Base-by-base conservation (phyloP, 495 filamentous ascomycete genomes). In the Penicillium flavigenum region DNA sequence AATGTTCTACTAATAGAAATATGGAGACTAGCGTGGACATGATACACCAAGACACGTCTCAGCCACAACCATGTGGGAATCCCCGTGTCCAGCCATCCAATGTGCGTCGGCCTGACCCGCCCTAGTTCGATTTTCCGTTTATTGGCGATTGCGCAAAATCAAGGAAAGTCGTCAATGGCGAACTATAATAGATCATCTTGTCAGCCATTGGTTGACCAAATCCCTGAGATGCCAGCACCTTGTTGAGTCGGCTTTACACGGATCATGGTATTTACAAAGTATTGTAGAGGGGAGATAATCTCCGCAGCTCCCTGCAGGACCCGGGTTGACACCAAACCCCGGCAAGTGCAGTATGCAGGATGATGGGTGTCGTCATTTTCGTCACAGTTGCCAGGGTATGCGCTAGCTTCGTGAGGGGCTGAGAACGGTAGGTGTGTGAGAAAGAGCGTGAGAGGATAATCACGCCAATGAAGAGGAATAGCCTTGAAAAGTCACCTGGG, bases 21-120 rank as follows among this genome's bases (percentile, higher is more conserved):
- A 63, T 63, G 65, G 65, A 61, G 63, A 51, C 65, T 65, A 68
- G 65, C 57, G 63, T 38, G n/a, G n/a, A n/a, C n/a, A n/a, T n/a
- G n/a, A n/a, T n/a, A n/a, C n/a, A n/a, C n/a, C n/a, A n/a, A n/a
- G n/a, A n/a, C n/a, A n/a, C n/a, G 65, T 68, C 65, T 68, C 65
- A 68, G 65, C 63, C 65, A 68, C 65, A 68, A 63, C 63, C 65
- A 68, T 68, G 65, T 68, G 65, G n/a, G n/a, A n/a, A n/a, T n/a
- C n/a, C n/a, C n/a, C n/a, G n/a, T n/a, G n/a, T n/a, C 22, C 5
- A 29, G 51, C 29, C n/a, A 48, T 32, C 45, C 46, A 63, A 57
- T 61, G 49, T 47, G 58, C 32, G 27, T 53, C 26, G 50, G 47
- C 53, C 53, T 55, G 20, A 29, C 14, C 27, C 51, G 51, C 58